Base-by-base conservation (phyloP, 2,329 filamentous ascomycete genomes). In the Ophiostoma ulmi region DNA sequence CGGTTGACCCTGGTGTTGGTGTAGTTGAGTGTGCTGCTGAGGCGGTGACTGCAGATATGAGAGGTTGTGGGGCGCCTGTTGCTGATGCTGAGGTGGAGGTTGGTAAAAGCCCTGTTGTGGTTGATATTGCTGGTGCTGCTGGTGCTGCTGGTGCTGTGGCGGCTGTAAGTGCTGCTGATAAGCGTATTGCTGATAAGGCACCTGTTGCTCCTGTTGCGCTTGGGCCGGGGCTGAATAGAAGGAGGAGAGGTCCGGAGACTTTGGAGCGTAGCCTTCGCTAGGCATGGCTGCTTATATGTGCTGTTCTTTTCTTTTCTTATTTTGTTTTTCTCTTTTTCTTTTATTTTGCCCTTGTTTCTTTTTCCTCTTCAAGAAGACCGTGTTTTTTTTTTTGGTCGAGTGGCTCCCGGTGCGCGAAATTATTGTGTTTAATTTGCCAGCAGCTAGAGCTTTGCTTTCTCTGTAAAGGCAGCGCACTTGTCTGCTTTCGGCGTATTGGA, bases 201-300 rank as follows among this genome's bases (percentile, higher is more conserved):
- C 75, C 39, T 72, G 74, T 72, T 70, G 76, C 66, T 74, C 74
- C 14, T 67, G 75, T 73, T 73, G 75, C 73, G 75, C 75, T 55
- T 74, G 73, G 68, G 75, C 76, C 69, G 75, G 72, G 65, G 79
- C 77, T 72, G 83, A 80, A 75, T 82, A 85, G 78, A 87, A 83
- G 72, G 83, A 86, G 72, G 85, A 87, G 74, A 87, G 82, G 80
- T 87, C 85, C 76, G 86, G 86, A 75, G 85, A 87, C 78, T 83
- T 85, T 74, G 86, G 86, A 74, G 83, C 85, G 80, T 87, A 87
- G 72, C 79, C 80, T 76, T 84, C 83, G 77, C 82, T 80, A 75
- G 80, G 81, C 81, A 86, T 86, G 80, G 80, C 63, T 65, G 63
- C 63, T 39, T n/a, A 39, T 39, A 22, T 65, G 36, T n/a, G 4